Base-by-base conservation (phyloP, 306 rosid species). In the Malus sieversii region DNA sequence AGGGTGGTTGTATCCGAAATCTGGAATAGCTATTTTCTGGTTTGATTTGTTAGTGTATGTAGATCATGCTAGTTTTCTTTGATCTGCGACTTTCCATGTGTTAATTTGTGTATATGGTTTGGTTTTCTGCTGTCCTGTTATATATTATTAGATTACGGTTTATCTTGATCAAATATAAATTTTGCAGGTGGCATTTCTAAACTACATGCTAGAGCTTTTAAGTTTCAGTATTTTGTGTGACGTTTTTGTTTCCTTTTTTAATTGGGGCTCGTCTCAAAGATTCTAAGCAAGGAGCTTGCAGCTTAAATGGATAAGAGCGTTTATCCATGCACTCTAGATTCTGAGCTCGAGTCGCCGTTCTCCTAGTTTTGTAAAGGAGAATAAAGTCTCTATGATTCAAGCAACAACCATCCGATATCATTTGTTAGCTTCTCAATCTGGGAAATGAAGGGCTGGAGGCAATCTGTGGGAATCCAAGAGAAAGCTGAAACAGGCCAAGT, bases 61-160 rank as follows among this genome's bases (percentile, higher is more conserved):
- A 61, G 45, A 45, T 74, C 60, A 44, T 61, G 27, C 33, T 44
- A 35, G 77, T 62, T 44, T 25, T 45, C 77, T 62, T 73, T 42
- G 32, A 16, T 58, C 60, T 19, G 77, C 29, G 19, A 48, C 53
- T 15, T 30, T 61, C 62, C 70, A 61, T 25, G 44, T 61, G 6
- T 61, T 74, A 48, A 5, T 48, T 15, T 48, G 16, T 79, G 73
- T 72, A 79, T 40, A 66, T 79, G 73, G 61, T 55, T 72, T 64
- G 59, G 18, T 57, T 79, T 65, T 13, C 33, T 16, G 13, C 48
- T 19, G 14, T 45, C 25, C 13, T 14, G 6, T 19, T 62, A 25
- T 71, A 32, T 10, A 8, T 13, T n/a, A 29, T 18, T n/a, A 20
- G 29, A 51, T 45, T 62, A 58, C 30, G 20, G 60, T 78, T 58